Percentiles rank a stretch among this genome's conserved stretches.
Evolutionary conservation across 202 grass and related monocot species (phyloP).

Genomic region (Schoenoplectus triqueter): DNA sequence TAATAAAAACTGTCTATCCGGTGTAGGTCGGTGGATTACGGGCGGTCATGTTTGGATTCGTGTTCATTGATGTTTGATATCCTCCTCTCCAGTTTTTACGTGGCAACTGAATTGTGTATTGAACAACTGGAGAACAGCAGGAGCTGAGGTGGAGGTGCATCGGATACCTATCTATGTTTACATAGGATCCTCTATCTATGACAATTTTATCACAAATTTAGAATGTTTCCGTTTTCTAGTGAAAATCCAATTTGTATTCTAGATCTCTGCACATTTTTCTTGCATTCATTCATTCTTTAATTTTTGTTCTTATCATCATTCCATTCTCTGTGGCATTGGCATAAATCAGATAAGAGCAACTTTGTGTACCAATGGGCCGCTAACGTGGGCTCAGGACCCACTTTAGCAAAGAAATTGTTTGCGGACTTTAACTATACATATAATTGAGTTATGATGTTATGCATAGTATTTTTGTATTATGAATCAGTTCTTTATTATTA

Average conservation of each 20-base stretch:
- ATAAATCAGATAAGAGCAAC: background rate
- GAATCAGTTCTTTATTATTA: no score
- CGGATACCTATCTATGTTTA: constrained; percentile 22
- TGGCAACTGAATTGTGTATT: no score
- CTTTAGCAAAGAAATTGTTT: background rate
- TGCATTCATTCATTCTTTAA: background rate
- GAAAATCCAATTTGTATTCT: constrained; percentile 5
- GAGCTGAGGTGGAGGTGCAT: background rate
- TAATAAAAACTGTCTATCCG: no score
- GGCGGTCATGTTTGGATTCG: no score
- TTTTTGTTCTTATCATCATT: constrained; percentile 9
- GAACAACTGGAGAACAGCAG: constrained; percentile 18
- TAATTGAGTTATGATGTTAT: no score
- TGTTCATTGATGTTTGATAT: no score
- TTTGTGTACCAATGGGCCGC: background rate
- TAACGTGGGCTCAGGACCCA: background rate
- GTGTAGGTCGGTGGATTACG: no score
- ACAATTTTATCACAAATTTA: constrained; percentile 20
- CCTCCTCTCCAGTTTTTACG: no score
- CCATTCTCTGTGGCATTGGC: background rate
- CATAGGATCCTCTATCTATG: constrained; percentile 20
- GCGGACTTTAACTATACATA: no score
- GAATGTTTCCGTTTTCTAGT: constrained; percentile 10
- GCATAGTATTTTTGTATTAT: no score
- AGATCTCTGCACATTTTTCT: constrained; percentile 11